These are phyloP conservation scores for Globisporangium barbulae DNA, from an alignment of 352 stramenopile species.

Conservation along the genomic window DNA sequence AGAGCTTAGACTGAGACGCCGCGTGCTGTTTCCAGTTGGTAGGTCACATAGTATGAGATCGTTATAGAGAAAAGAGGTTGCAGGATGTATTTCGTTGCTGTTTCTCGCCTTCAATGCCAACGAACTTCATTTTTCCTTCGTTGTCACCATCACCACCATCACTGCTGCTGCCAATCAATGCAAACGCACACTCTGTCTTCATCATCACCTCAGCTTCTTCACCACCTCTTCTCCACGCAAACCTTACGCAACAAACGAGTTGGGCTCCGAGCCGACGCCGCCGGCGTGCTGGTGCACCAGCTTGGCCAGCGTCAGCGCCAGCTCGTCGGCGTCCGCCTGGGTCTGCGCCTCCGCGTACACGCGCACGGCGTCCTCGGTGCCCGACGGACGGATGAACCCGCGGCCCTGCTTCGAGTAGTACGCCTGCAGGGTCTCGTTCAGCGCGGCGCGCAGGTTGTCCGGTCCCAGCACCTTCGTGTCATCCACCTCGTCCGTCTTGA, in stretches of 20 bases:
- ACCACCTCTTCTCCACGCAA: neutral
- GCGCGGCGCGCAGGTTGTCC: slow-evolving; percentile 46
- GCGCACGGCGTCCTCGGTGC: slow-evolving; percentile 97
- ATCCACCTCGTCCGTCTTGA: slow-evolving; percentile 64
- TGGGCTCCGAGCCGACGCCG: slow-evolving; percentile 59
- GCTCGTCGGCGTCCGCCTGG: slow-evolving; percentile 85
- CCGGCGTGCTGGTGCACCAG: slow-evolving; percentile 75
- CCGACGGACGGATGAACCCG: slow-evolving; percentile 95
- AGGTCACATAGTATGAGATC: neutral
- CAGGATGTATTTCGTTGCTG: slow-evolving; percentile 4
- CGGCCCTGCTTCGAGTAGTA: slow-evolving; percentile 59
- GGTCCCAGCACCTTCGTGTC: slow-evolving; percentile 67
- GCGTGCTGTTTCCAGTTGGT: neutral
- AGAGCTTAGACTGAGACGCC: neutral
- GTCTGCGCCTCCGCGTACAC: slow-evolving; percentile 97
- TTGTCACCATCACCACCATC: neutral
- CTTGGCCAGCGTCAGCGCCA: slow-evolving; percentile 85
- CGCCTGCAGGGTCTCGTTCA: slow-evolving; percentile 50
- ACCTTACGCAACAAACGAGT: slow-evolving; percentile 64
- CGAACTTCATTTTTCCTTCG: neutral
- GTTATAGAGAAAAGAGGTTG: slow-evolving; percentile 3
- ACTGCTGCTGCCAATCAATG: neutral
- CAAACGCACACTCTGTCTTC: slow-evolving; percentile 1
- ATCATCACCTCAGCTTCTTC: neutral
- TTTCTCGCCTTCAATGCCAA: slow-evolving; percentile 1